These are phyloP conservation scores for Leishmania arabica DNA, from an alignment of 208 protist species.

Conservation along the genomic window DNA sequence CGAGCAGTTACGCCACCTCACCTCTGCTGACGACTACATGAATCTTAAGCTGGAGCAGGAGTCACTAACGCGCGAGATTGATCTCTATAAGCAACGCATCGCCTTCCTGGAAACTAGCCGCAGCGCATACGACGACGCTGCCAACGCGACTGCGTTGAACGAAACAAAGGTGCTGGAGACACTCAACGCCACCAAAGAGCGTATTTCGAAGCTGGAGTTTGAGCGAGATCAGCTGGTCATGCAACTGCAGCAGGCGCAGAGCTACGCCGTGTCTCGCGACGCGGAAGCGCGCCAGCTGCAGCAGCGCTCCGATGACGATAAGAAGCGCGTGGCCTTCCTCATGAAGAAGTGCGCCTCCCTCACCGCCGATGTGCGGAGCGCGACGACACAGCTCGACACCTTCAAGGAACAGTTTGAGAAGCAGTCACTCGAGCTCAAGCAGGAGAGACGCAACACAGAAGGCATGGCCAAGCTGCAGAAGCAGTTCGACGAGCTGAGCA, in stretches of 20 bases:
- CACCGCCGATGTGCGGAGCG: constrained; percentile 49
- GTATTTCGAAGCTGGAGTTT: constrained; percentile 62
- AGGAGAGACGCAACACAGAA: constrained; percentile 54
- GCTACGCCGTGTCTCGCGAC: constrained; percentile 40
- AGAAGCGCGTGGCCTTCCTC: constrained; percentile 80
- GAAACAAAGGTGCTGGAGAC: constrained; percentile 55
- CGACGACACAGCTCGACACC: constrained; percentile 40
- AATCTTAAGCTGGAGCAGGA: constrained; percentile 45
- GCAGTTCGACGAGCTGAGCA: constrained; percentile 46
- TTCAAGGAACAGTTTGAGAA: constrained; percentile 52
- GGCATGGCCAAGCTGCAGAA: constrained; percentile 42
- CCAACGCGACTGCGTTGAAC: constrained; percentile 27
- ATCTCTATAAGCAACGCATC: constrained; percentile 42
- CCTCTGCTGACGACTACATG: constrained; percentile 35
- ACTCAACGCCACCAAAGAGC: constrained; percentile 59
- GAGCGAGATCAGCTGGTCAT: constrained; percentile 53
- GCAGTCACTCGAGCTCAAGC: constrained; percentile 49
- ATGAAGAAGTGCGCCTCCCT: constrained; percentile 71
- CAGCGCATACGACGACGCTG: constrained; percentile 4
- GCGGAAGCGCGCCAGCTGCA: constrained; percentile 45
- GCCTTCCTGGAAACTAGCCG: constrained; percentile 32
- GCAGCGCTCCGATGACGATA: constrained; percentile 61
- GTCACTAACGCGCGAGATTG: constrained; percentile 42
- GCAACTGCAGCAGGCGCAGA: constrained; percentile 54
- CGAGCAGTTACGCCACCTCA: constrained; percentile 33